Percentiles rank a stretch among this genome's conserved stretches.
Evolutionary conservation across 2,329 filamentous ascomycete species (phyloP).

Genomic region (Exophiala mesophila): DNA sequence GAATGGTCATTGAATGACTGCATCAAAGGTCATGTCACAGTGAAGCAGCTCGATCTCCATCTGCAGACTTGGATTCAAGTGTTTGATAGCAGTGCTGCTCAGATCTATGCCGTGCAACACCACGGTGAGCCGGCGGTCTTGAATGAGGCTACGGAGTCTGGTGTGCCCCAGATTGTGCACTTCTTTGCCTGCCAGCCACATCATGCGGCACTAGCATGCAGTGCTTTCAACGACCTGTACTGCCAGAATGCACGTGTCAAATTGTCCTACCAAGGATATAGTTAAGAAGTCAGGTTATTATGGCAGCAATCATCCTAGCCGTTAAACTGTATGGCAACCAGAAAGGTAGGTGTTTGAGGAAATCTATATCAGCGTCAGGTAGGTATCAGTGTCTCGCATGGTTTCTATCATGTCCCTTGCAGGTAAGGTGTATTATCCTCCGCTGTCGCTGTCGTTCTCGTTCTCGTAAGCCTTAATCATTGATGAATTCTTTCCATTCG

Average conservation of each 20-base stretch:
- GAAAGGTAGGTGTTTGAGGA: too few relatives aligned
- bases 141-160: not conserved
- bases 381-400: too few relatives aligned
- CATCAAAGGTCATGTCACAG: not conserved
- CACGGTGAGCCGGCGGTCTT: not conserved
- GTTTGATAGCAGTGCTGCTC: conserved; percentile 1
- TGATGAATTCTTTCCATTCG: too few relatives aligned
- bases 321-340: too few relatives aligned
- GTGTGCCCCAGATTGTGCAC: not conserved
- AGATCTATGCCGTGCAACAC: not conserved
- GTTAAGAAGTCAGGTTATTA: too few relatives aligned
- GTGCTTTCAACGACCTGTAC: not conserved
- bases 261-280: not conserved
- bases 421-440: too few relatives aligned
- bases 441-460: too few relatives aligned
- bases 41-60: not conserved
- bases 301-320: too few relatives aligned
- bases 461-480: too few relatives aligned
- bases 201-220: not conserved
- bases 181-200: not conserved
- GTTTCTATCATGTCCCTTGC: too few relatives aligned
- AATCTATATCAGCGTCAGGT: too few relatives aligned
- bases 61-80: not conserved
- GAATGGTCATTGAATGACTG: not conserved
- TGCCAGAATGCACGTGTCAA: not conserved